phyloP scores from a whole-genome alignment of 2,329 filamentous ascomycete species.

The Fusarium clavum region DNA sequence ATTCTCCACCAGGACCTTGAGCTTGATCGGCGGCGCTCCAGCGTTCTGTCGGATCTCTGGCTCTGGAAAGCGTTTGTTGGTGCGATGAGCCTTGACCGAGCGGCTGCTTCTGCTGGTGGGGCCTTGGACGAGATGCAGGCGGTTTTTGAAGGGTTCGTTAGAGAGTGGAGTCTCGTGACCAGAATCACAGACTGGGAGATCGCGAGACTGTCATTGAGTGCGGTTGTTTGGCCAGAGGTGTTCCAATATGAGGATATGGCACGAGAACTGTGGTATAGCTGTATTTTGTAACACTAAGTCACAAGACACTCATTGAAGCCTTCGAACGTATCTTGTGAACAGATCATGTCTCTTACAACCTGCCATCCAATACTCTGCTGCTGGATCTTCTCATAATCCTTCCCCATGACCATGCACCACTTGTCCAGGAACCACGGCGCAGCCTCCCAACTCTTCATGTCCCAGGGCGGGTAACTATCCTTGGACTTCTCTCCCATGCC shows the following conservation, averaged over 20 bases:
- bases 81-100: slow-evolving; percentile 26
- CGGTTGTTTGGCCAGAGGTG: slow-evolving; percentile 20
- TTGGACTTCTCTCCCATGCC: background rate
- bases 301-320: background rate
- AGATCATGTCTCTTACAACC: slow-evolving; percentile 28
- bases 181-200: background rate
- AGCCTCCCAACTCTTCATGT: slow-evolving; percentile 47
- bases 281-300: background rate
- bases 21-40: background rate
- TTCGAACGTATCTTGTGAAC: background rate
- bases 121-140: background rate
- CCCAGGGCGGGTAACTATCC: slow-evolving; percentile 42
- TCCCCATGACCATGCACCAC: slow-evolving; percentile 41
- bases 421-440: slow-evolving; percentile 46
- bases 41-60: slow-evolving; percentile 13
- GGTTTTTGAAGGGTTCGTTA: slow-evolving; percentile 3
- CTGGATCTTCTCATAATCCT: slow-evolving; percentile 29
- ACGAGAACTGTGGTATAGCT: slow-evolving; percentile 13
- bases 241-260: slow-evolving; percentile 3
- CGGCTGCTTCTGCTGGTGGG: background rate
- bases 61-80: slow-evolving; percentile 40
- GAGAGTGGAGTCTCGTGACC: slow-evolving; percentile 21
- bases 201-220: slow-evolving; percentile 1
- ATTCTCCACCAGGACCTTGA: slow-evolving; percentile 30
- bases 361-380: slow-evolving; percentile 44